Evolutionary conservation across 2,329 filamentous ascomycete species (phyloP).

Genomic region (Periconia digitata): DNA sequence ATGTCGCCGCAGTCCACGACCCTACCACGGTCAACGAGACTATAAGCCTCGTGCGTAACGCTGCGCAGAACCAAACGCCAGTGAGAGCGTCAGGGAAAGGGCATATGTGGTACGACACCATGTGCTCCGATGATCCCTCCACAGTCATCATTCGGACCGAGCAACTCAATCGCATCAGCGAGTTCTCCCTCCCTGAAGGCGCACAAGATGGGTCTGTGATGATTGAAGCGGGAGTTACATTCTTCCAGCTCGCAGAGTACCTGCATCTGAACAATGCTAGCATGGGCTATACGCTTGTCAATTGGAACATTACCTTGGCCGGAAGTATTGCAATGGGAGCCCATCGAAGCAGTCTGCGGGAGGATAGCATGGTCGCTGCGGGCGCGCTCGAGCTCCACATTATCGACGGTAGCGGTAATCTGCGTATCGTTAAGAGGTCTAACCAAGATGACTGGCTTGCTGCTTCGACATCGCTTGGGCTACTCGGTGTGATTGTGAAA

Average conservation of each 20-base stretch:
- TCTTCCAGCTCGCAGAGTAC: slow-evolving; percentile 51
- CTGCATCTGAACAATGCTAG: slow-evolving; percentile 51
- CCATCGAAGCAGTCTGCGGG: slow-evolving; percentile 52
- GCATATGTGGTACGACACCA: slow-evolving; percentile 59
- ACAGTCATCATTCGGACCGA: slow-evolving; percentile 54
- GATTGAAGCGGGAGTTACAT: slow-evolving; percentile 56
- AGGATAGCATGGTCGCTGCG: slow-evolving; percentile 54
- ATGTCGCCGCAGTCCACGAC: slow-evolving; percentile 49
- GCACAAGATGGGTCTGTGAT: slow-evolving; percentile 48
- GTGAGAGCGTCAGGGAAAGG: slow-evolving; percentile 54
- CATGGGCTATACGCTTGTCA: slow-evolving; percentile 55
- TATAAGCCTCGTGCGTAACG: slow-evolving; percentile 45
- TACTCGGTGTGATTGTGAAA: slow-evolving; percentile 52
- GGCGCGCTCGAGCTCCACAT: slow-evolving; percentile 54
- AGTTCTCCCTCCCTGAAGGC: slow-evolving; percentile 42
- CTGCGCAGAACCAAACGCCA: slow-evolving; percentile 43
- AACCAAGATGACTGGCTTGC: slow-evolving; percentile 54
- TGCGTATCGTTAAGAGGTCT: slow-evolving; percentile 47
- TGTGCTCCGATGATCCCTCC: slow-evolving; percentile 52
- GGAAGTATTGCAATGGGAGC: slow-evolving; percentile 57
- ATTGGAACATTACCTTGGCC: slow-evolving; percentile 58
- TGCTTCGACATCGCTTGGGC: slow-evolving; percentile 54
- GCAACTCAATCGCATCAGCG: slow-evolving; percentile 48
- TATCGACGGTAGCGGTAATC: slow-evolving; percentile 50
- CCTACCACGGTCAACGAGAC: slow-evolving; percentile 52